phyloP scores from a whole-genome alignment of 805 yeast species.

The Vanderwaltozyma verrucispora region DNA sequence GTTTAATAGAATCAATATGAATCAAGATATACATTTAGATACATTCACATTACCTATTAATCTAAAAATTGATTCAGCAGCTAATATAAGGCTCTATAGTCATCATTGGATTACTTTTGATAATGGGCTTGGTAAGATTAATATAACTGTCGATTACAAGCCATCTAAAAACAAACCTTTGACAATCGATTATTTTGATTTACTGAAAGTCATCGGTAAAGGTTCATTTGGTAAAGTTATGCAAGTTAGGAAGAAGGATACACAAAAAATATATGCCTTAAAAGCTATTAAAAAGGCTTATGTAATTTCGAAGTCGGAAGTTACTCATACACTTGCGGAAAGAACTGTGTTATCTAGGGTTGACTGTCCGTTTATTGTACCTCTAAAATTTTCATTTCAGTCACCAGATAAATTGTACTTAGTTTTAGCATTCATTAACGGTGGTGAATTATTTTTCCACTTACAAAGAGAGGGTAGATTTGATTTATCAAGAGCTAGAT shows the following conservation, averaged over 20 bases:
- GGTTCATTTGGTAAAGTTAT: constrained; percentile 98
- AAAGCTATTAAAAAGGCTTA: constrained; percentile 92
- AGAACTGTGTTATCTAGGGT: constrained; percentile 90
- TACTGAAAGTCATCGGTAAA: constrained; percentile 91
- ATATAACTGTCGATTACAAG: constrained; percentile 58
- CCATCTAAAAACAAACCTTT: constrained; percentile 58
- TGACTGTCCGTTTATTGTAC: constrained; percentile 91
- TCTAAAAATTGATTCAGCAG: constrained; percentile 39
- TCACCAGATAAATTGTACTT: constrained; percentile 90
- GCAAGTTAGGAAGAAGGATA: constrained; percentile 96
- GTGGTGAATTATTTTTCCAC: constrained; percentile 94
- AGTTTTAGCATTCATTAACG: constrained; percentile 87
- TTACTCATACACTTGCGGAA: constrained; percentile 92
- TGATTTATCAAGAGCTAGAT: constrained; percentile 78
- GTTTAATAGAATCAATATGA: constrained; percentile 30
- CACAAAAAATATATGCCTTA: constrained; percentile 87
- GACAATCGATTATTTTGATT: constrained; percentile 83
- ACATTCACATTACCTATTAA: constrained; percentile 53
- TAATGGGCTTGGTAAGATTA: constrained; percentile 40
- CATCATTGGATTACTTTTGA: constrained; percentile 45
- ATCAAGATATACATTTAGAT: constrained; percentile 68
- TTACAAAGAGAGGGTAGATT: constrained; percentile 85
- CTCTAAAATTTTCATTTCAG: constrained; percentile 91
- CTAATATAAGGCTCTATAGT: constrained; percentile 49
- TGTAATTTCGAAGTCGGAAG: constrained; percentile 88